phyloP scores from a whole-genome alignment of 163 green algal genomes.

The Scenedesmus sp. region DNA sequence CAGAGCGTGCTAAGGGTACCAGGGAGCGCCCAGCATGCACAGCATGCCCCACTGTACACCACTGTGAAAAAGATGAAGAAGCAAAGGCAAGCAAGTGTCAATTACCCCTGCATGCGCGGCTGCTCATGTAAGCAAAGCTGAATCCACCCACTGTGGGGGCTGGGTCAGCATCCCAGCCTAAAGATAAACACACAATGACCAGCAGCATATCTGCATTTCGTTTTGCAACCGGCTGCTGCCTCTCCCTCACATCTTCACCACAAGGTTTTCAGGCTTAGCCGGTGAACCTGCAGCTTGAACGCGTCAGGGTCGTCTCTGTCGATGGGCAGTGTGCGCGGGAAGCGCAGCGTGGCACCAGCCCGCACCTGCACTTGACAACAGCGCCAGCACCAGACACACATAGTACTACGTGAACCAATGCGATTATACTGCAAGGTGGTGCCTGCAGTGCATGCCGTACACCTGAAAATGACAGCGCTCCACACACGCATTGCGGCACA shows the following conservation, averaged over 20 bases:
- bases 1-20: background rate
- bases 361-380: conserved; percentile 51
- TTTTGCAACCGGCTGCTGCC: background rate
- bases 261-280: conserved; percentile 56
- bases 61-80: no score
- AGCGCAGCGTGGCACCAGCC: conserved; percentile 59
- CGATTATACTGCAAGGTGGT: background rate
- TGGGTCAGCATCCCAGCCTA: no score
- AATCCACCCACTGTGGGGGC: no score
- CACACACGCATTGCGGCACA: no score
- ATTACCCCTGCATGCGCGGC: no score
- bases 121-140: no score
- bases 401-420: background rate
- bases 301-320: conserved; percentile 60
- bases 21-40: background rate
- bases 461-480: no score
- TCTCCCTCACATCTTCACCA: conserved; percentile 29
- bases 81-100: no score
- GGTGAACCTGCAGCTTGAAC: conserved; percentile 60
- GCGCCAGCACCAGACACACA: background rate
- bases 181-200: no score
- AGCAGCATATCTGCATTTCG: no score
- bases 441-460: no score
- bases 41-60: background rate
- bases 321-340: conserved; percentile 69